Conservation (phyloP, 495 filamentous ascomycete genomes). For the Aspergillus carlsbadensis region DNA sequence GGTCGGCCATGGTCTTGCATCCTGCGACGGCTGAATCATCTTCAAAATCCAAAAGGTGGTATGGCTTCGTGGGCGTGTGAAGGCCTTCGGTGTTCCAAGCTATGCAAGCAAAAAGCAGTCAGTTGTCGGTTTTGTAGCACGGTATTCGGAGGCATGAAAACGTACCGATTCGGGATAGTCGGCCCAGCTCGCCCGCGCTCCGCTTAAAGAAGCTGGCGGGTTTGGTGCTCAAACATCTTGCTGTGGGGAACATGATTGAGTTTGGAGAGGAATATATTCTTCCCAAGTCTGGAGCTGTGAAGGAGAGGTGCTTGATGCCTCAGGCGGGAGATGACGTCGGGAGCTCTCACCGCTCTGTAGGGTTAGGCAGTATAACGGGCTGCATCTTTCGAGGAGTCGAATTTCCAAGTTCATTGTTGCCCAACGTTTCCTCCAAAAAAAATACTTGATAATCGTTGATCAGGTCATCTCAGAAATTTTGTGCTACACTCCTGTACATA, state of each 20-base stretch:
- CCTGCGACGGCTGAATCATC: conserved; percentile 55
- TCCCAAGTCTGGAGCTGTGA: not conserved
- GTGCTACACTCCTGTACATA: too few relatives aligned
- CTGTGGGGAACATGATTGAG: conserved; percentile 46
- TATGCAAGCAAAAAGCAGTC: conserved; percentile 17
- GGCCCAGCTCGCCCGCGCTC: conserved; percentile 64
- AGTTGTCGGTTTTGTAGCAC: conserved; percentile 7
- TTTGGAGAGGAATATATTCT: not conserved
- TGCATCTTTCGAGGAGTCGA: not conserved
- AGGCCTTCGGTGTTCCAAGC: conserved; percentile 52
- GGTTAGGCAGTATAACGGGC: not conserved
- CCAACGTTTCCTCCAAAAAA: too few relatives aligned
- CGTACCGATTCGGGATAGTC: conserved; percentile 58
- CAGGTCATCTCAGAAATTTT: too few relatives aligned
- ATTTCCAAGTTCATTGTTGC: too few relatives aligned
- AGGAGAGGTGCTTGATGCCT: not conserved
- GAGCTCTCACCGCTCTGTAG: not conserved
- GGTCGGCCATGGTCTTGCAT: conserved; percentile 85
- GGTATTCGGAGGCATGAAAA: not conserved
- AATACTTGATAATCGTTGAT: too few relatives aligned
- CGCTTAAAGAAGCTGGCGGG: conserved; percentile 57
- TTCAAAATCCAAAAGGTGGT: conserved; percentile 58
- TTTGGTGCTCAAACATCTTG: conserved; percentile 46
- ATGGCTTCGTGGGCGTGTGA: conserved; percentile 47
- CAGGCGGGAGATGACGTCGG: not conserved